phyloP scores from a whole-genome alignment of 805 yeast species.

The Lipomyces chichibuensis region DNA sequence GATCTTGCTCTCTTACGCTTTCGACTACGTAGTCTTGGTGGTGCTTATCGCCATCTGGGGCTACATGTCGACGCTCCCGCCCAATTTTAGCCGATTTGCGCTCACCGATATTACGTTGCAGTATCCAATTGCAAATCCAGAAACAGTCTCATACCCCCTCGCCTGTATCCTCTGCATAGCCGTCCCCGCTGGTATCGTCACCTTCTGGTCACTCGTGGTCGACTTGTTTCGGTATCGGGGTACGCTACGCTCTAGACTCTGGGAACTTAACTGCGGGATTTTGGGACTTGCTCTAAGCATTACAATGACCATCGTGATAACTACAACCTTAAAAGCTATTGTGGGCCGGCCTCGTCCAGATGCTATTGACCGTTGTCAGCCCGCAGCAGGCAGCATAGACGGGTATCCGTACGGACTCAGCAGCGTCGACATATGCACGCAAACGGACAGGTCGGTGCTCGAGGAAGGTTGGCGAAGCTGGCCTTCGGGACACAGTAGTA shows the following conservation, averaged over 20 bases:
- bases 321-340: constrained; percentile 77
- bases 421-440: constrained; percentile 45
- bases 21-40: constrained; percentile 30
- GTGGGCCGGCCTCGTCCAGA: constrained; percentile 94
- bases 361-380: constrained; percentile 81
- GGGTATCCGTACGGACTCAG: constrained; percentile 51
- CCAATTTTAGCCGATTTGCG: constrained; percentile 49
- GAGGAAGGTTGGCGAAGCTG: constrained; percentile 60
- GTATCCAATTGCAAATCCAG: constrained; percentile 78
- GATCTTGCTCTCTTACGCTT: constrained; percentile 29
- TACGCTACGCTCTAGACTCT: constrained; percentile 35
- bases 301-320: constrained; percentile 61
- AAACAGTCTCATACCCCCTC: constrained; percentile 64
- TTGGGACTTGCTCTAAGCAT: constrained; percentile 68
- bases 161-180: constrained; percentile 49
- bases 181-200: constrained; percentile 41
- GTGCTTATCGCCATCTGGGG: constrained; percentile 25
- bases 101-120: constrained; percentile 74
- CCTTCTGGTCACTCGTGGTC: constrained; percentile 28
- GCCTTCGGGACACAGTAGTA: constrained; percentile 62
- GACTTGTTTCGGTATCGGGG: constrained; percentile 15
- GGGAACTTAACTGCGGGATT: constrained; percentile 64
- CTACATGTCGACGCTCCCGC: constrained; percentile 21
- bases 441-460: constrained; percentile 40
- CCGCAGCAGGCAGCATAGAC: constrained; percentile 49